Evolutionary conservation across 495 filamentous ascomycete species (phyloP).

Genomic region (Penicillium diatomitis): DNA sequence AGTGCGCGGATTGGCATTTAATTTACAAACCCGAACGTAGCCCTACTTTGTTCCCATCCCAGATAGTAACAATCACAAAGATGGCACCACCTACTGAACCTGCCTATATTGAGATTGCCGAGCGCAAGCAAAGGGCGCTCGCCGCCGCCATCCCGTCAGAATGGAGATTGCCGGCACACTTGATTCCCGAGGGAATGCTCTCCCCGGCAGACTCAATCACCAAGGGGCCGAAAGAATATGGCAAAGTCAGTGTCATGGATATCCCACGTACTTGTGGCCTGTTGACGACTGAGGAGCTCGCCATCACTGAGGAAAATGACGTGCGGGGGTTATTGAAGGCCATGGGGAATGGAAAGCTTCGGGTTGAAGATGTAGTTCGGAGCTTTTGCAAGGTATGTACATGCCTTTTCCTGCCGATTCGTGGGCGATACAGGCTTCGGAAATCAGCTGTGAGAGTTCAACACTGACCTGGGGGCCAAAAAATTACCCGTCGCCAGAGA

Average conservation of each 20-base stretch:
- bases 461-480: too few species aligned
- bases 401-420: background rate
- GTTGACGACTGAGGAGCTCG: slow-evolving; percentile 42
- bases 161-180: slow-evolving; percentile 32
- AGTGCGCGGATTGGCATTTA: background rate
- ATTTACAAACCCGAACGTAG: too few species aligned
- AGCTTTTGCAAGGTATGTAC: slow-evolving; percentile 51
- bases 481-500: slow-evolving; percentile 20
- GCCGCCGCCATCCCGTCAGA: slow-evolving; percentile 35
- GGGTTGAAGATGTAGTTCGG: slow-evolving; percentile 42
- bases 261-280: slow-evolving; percentile 42
- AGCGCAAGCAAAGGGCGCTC: slow-evolving; percentile 38
- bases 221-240: slow-evolving; percentile 23
- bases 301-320: slow-evolving; percentile 50
- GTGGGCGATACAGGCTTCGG: background rate
- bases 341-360: slow-evolving; percentile 40
- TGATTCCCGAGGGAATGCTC: slow-evolving; percentile 32
- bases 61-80: background rate
- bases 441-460: too few species aligned
- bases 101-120: slow-evolving; percentile 25
- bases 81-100: slow-evolving; percentile 1
- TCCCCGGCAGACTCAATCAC: slow-evolving; percentile 33
- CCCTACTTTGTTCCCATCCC: too few species aligned
- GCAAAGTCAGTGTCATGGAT: slow-evolving; percentile 30
- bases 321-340: slow-evolving; percentile 39